Percentiles rank a stretch among this genome's conserved stretches.
phyloP scores from a whole-genome alignment of 441 rosid species.

The Bocquillonia castaneifolia region DNA sequence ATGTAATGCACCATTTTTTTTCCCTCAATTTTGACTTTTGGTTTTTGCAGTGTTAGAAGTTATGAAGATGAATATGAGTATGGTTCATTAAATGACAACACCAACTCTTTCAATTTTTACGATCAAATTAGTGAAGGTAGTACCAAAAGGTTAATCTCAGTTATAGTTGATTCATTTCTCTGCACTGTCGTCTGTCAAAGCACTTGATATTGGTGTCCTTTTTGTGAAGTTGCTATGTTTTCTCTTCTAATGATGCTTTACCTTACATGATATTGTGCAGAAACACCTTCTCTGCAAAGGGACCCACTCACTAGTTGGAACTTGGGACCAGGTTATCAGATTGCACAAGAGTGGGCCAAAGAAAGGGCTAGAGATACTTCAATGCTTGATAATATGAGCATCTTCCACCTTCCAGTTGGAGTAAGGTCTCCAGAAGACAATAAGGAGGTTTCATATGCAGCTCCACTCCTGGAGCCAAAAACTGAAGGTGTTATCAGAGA shows the following conservation, averaged over 20 bases:
- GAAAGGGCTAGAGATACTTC: constrained; percentile 58
- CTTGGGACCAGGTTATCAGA: constrained; percentile 62
- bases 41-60: constrained; percentile 21
- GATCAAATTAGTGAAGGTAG: constrained; percentile 61
- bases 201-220: constrained; percentile 14
- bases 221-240: constrained; percentile 14
- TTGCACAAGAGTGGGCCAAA: constrained; percentile 64
- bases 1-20: neutral
- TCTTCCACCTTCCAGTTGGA: constrained; percentile 82
- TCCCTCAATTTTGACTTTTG: neutral
- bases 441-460: constrained; percentile 29
- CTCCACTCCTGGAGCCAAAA: constrained; percentile 29
- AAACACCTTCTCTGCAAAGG: constrained; percentile 53
- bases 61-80: constrained; percentile 28
- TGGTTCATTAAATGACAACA: constrained; percentile 27
- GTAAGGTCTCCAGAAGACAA: constrained; percentile 56
- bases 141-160: constrained; percentile 13
- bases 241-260: constrained; percentile 15
- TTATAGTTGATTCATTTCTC: constrained; percentile 19
- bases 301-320: constrained; percentile 62
- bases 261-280: constrained; percentile 35
- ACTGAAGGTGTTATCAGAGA: constrained; percentile 40
- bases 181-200: constrained; percentile 16
- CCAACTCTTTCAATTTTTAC: constrained; percentile 26
- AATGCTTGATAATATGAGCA: constrained; percentile 47